phyloP scores from a whole-genome alignment of 768 basidiomycete genomes.

The Steccherinum ochraceum region DNA sequence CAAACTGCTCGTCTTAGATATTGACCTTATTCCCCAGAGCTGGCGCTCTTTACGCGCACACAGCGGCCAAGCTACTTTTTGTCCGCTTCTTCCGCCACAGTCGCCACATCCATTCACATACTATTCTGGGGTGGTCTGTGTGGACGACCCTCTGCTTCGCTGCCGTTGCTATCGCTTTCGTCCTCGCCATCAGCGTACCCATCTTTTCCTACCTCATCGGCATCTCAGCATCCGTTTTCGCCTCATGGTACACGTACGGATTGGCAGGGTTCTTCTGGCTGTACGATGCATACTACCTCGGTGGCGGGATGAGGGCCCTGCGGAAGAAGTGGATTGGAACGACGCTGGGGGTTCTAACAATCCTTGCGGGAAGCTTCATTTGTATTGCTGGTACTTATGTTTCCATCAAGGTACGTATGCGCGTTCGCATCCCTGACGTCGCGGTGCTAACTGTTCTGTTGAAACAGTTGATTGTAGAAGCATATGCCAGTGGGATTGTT shows the following conservation, averaged over 20 bases:
- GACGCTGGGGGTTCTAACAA: conserved; percentile 33
- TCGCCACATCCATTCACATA: conserved; percentile 44
- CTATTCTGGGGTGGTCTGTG: conserved; percentile 40
- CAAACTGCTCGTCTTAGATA: not conserved
- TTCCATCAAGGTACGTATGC: conserved; percentile 38
- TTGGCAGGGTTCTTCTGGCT: conserved; percentile 50
- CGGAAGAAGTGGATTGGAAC: conserved; percentile 28
- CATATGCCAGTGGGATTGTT: conserved; percentile 35
- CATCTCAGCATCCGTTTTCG: conserved; percentile 47
- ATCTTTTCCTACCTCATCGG: conserved; percentile 51
- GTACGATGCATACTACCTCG: conserved; percentile 38
- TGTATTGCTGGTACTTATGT: conserved; percentile 49
- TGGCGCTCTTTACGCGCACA: conserved; percentile 42
- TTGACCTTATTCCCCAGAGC: conserved; percentile 24
- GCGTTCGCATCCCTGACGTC: not conserved
- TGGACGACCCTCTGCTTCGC: conserved; percentile 40
- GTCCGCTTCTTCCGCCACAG: conserved; percentile 44
- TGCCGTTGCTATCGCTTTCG: conserved; percentile 34
- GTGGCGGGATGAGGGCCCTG: conserved; percentile 25
- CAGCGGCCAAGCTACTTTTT: conserved; percentile 48
- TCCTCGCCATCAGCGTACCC: conserved; percentile 45
- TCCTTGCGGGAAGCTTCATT: conserved; percentile 43
- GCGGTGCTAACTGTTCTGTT: not conserved
- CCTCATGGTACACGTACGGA: conserved; percentile 56
- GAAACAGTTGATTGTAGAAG: conserved; percentile 42